Base-by-base conservation (phyloP, 2,329 filamentous ascomycete genomes). In the Fusarium torulosum region DNA sequence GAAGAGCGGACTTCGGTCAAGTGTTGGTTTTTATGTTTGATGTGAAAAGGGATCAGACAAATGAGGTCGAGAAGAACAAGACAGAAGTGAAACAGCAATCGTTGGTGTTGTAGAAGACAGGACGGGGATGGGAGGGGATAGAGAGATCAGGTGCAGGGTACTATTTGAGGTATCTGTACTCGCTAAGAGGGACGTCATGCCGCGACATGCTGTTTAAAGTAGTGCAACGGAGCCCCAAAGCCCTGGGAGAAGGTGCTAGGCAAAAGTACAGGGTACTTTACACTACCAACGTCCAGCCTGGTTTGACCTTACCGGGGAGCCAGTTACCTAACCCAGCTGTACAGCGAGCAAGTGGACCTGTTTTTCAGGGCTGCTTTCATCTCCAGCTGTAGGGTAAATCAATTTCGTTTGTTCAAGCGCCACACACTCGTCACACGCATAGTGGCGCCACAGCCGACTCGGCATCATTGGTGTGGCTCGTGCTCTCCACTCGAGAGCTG, bases 391-490 rank as follows among this genome's bases (percentile, higher is more conserved):
- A 57, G 67, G 67, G 53, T 70, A 69, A 66, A 35, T 58, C 31
- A 49, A 3, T 8, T 4, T 20, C 14, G 6, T 29, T 13, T 19
- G 33, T 23, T 2, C 20, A 11, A 15, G 37, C 38, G 54, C 59
- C 49, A 59, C 63, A 57, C 52, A 29, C 68, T 59, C 56, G 63
- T 64, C 56, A 38, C 10, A 51, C 8, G 15, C 20, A 10, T 15
- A 20, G 15, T n/a, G 46, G 55, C 53, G 63, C 65, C 59, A 53
- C 61, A 69, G 17, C 55, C 62, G 65, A 69, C 53, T 53, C 58
- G 53, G 66, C 71, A 73, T 74, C 72, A 71, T 75, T 60, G 51
- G 71, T 75, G 73, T 75, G 73, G 73, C 73, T 75, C 54, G 71
- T 74, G 72, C 71, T 69, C 69, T 64, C 70, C 68, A 73, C 72